Conservation (phyloP, 148 eudicot species). For the Beta vulgaris region DNA sequence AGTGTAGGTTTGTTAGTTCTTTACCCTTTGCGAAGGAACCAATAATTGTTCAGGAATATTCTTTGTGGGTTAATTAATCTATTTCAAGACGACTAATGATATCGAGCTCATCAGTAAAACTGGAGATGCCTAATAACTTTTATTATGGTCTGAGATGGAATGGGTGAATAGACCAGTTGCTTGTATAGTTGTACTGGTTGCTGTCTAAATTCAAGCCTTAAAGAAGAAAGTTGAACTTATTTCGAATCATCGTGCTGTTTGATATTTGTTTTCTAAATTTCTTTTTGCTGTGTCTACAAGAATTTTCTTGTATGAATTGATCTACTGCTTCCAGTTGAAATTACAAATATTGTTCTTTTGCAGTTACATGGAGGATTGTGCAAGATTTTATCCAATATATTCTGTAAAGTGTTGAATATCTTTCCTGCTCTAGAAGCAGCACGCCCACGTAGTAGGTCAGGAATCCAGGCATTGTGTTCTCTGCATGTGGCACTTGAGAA, state of each 20-base stretch:
- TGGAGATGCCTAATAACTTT: background rate
- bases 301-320: background rate
- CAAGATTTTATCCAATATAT: constrained; percentile 62
- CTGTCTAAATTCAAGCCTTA: background rate
- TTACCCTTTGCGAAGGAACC: too few relatives aligned
- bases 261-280: background rate
- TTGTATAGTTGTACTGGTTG: background rate
- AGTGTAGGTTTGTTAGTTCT: background rate
- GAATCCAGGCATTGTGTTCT: constrained; percentile 92
- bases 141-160: constrained; percentile 13
- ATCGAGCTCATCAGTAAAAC: background rate
- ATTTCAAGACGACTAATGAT: constrained; percentile 6
- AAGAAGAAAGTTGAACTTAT: background rate
- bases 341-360: constrained; percentile 24
- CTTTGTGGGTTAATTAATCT: background rate
- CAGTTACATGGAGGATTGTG: constrained; percentile 97
- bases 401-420: constrained; percentile 65
- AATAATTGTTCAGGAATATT: background rate
- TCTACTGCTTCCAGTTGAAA: background rate
- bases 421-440: constrained; percentile 93
- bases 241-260: background rate
- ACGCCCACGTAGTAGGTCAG: constrained; percentile 87
- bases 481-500: constrained; percentile 92
- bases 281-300: background rate
- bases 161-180: background rate